Conservation (phyloP, 768 basidiomycete species). For the Phylloporus sp. region DNA sequence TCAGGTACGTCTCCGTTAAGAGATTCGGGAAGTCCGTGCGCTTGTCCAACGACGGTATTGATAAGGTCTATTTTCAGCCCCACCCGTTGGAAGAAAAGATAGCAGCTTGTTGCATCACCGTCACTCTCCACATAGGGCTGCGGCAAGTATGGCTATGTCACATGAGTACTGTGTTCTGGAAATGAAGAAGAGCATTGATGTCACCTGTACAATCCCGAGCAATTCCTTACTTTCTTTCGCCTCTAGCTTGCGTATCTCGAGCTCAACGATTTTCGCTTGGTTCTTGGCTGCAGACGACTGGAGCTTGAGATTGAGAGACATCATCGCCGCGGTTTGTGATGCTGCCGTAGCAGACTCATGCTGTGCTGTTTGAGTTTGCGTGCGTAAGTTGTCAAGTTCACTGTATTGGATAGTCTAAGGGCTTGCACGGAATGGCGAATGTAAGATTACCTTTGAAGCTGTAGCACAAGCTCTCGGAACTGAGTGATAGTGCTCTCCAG, state of each 20-base stretch:
- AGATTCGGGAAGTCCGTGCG: slow-evolving; percentile 80
- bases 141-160: slow-evolving; percentile 78
- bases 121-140: slow-evolving; percentile 88
- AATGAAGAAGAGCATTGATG: neutral
- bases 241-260: slow-evolving; percentile 84
- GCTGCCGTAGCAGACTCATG: slow-evolving; percentile 78
- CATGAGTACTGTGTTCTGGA: slow-evolving; percentile 1
- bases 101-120: slow-evolving; percentile 81
- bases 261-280: slow-evolving; percentile 83
- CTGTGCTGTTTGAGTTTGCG: slow-evolving; percentile 82
- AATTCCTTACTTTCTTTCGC: slow-evolving; percentile 79
- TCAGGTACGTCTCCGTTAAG: slow-evolving; percentile 82
- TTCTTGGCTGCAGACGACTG: slow-evolving; percentile 90
- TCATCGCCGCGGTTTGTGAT: slow-evolving; percentile 87
- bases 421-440: slow-evolving; percentile 3
- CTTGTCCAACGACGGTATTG: slow-evolving; percentile 75
- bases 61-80: slow-evolving; percentile 85
- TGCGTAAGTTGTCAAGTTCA: slow-evolving; percentile 79
- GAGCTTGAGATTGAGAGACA: slow-evolving; percentile 92
- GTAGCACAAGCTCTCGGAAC: slow-evolving; percentile 88
- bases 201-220: slow-evolving; percentile 77
- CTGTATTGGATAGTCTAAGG: slow-evolving; percentile 38
- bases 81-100: slow-evolving; percentile 90
- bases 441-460: slow-evolving; percentile 65
- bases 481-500: slow-evolving; percentile 84